A percentile compares a stretch with the other conserved stretches of the same genome.
These are phyloP conservation scores for Lotus japonicus DNA, from an alignment of 306 rosid species.

Conservation along the genomic window DNA sequence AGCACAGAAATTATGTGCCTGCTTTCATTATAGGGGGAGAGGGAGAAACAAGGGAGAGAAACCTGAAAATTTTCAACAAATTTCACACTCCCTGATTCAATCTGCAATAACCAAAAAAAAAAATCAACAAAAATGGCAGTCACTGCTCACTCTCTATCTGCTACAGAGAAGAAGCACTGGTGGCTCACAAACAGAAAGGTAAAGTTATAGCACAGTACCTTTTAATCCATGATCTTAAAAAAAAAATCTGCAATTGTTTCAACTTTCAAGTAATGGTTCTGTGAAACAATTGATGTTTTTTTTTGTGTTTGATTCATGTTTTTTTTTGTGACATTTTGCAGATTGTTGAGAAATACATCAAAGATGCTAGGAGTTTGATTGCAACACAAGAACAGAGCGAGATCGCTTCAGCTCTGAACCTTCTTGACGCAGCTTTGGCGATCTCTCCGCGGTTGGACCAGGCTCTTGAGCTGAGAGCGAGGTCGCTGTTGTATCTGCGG, in stretches of 20 bases:
- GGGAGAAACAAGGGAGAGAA: background rate
- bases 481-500: constrained; percentile 65
- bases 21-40: constrained; percentile 16
- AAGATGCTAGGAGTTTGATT: constrained; percentile 66
- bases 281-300: too few species aligned
- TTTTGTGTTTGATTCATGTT: too few species aligned
- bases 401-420: constrained; percentile 56
- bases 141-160: constrained; percentile 36
- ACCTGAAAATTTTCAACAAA: background rate
- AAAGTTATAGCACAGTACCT: too few species aligned
- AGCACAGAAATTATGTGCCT: constrained; percentile 28
- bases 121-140: constrained; percentile 38
- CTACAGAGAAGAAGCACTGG: constrained; percentile 83
- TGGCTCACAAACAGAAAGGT: constrained; percentile 92
- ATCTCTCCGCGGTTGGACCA: constrained; percentile 68
- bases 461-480: constrained; percentile 80
- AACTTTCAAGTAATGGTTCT: too few species aligned
- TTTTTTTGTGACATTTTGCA: background rate
- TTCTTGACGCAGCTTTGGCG: constrained; percentile 73
- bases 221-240: background rate
- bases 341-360: constrained; percentile 77
- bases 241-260: too few species aligned
- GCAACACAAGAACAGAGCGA: constrained; percentile 67
- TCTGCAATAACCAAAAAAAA: too few species aligned
- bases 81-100: too few species aligned